Evolutionary conservation across 305 asterid genomes (phyloP).

Genomic region (Fraxinus latifolia): DNA sequence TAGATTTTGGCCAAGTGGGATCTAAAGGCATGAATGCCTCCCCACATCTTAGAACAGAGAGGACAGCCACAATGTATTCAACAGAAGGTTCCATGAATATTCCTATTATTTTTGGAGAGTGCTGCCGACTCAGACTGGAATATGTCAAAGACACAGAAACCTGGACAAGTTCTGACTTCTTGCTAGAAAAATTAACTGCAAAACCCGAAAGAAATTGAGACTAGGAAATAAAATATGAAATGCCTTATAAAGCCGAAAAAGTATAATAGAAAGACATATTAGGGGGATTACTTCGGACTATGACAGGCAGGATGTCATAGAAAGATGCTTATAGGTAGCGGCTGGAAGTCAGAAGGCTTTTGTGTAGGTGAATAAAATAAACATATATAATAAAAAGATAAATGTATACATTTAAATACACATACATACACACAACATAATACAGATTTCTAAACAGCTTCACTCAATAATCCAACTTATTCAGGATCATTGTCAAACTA

Average conservation of each 20-base stretch:
- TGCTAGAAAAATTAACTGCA: slow-evolving; percentile 25
- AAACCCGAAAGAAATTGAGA: not conserved
- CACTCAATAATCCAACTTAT: not conserved
- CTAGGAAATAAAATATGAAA: not conserved
- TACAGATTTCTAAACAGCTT: not conserved
- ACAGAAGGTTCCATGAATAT: slow-evolving; percentile 87
- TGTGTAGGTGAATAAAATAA: not conserved
- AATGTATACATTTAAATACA: not conserved
- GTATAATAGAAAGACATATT: not conserved
- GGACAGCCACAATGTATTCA: slow-evolving; percentile 73
- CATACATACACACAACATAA: not conserved
- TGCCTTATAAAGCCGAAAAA: not conserved
- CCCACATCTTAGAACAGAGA: slow-evolving; percentile 84
- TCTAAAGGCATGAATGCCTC: slow-evolving; percentile 94
- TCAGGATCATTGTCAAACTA: not conserved
- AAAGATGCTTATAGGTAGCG: not conserved
- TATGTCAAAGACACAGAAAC: slow-evolving; percentile 21
- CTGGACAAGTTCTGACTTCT: slow-evolving; percentile 1
- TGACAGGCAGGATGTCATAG: not conserved
- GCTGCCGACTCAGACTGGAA: slow-evolving; percentile 28
- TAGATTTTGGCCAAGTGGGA: slow-evolving; percentile 78
- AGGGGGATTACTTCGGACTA: not conserved
- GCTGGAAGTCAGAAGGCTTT: not conserved
- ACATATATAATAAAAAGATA: not conserved
- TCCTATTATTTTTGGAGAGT: slow-evolving; percentile 59